Evolutionary conservation across 1,139 yeast genomes (phyloP).

Genomic region (Blastobotrys petasosporus): DNA sequence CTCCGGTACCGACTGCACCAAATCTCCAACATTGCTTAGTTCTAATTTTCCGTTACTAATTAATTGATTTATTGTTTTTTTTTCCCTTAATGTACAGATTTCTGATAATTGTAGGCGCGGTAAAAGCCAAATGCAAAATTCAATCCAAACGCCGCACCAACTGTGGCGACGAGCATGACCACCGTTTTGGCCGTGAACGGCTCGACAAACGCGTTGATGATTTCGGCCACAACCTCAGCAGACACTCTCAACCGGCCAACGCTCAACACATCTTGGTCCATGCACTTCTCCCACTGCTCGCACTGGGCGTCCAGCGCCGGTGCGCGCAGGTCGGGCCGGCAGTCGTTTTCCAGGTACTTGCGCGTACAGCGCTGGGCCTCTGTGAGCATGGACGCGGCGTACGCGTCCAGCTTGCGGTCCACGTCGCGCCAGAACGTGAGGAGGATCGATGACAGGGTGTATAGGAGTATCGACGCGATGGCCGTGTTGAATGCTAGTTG

Average conservation of each 20-base stretch:
- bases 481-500: constrained; percentile 61
- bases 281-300: constrained; percentile 70
- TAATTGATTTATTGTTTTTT: neutral
- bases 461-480: constrained; percentile 48
- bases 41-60: neutral
- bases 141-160: constrained; percentile 31
- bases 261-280: constrained; percentile 74
- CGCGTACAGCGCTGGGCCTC: constrained; percentile 68
- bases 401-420: constrained; percentile 56
- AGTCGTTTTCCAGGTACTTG: constrained; percentile 66
- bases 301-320: constrained; percentile 75
- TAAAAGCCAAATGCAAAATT: constrained; percentile 42
- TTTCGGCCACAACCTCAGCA: constrained; percentile 78
- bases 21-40: constrained; percentile 9
- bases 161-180: neutral
- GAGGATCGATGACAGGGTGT: constrained; percentile 47
- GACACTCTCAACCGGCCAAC: constrained; percentile 70
- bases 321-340: constrained; percentile 46
- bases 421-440: constrained; percentile 64
- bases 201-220: constrained; percentile 66
- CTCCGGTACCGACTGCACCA: constrained; percentile 12
- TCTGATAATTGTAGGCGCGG: constrained; percentile 20
- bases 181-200: constrained; percentile 41
- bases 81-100: neutral
- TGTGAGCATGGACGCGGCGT: constrained; percentile 52